A percentile compares a stretch with the other conserved stretches of the same genome.
phyloP scores from a whole-genome alignment of 768 basidiomycete species.

The Leccinum sublutescens region DNA sequence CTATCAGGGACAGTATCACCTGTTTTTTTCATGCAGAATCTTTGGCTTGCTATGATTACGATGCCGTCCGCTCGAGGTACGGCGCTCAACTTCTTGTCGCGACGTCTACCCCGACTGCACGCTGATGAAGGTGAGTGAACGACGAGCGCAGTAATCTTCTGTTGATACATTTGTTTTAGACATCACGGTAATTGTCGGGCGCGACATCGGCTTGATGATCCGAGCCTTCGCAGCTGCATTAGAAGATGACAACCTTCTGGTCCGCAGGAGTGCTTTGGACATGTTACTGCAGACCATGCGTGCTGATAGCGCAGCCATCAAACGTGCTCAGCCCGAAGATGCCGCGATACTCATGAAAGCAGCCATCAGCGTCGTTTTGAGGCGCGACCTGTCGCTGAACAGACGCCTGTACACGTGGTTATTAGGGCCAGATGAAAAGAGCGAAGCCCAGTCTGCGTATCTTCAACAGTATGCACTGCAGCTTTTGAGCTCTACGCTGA shows the following conservation, averaged over 20 bases:
- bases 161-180: slow-evolving; percentile 37
- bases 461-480: slow-evolving; percentile 70
- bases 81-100: slow-evolving; percentile 81
- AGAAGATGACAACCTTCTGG: slow-evolving; percentile 92
- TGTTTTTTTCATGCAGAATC: slow-evolving; percentile 91
- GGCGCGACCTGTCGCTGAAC: slow-evolving; percentile 90
- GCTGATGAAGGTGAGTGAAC: slow-evolving; percentile 61
- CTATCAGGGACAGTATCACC: slow-evolving; percentile 82
- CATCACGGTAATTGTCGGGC: slow-evolving; percentile 70
- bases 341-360: slow-evolving; percentile 82
- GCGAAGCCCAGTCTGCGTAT: slow-evolving; percentile 71
- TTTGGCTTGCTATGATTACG: slow-evolving; percentile 93
- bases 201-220: slow-evolving; percentile 91
- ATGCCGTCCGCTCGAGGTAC: slow-evolving; percentile 82
- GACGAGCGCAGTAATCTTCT: neutral
- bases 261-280: slow-evolving; percentile 83
- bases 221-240: slow-evolving; percentile 87
- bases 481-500: slow-evolving; percentile 66
- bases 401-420: slow-evolving; percentile 93
- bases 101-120: slow-evolving; percentile 70
- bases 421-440: slow-evolving; percentile 76
- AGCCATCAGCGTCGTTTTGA: slow-evolving; percentile 83
- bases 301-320: slow-evolving; percentile 69
- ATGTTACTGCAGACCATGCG: slow-evolving; percentile 75
- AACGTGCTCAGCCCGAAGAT: slow-evolving; percentile 69